Base-by-base conservation (phyloP, 2,329 filamentous ascomycete genomes). In the Fusarium nodosum region DNA sequence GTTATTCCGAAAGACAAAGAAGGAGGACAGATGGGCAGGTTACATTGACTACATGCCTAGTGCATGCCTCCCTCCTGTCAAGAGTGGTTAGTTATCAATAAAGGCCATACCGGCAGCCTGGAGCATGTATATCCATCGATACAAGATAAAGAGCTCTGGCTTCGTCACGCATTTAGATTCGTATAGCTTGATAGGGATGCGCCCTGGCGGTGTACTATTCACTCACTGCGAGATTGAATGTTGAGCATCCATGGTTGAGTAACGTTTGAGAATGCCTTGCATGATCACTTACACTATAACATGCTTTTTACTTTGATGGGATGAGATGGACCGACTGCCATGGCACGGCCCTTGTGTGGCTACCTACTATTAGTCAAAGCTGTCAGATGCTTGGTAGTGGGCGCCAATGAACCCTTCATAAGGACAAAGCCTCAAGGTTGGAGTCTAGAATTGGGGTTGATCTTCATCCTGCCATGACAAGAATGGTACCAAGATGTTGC, bases 401-500 rank as follows among this genome's bases (percentile, higher is more conserved):
- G 33, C 56, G 26, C 68, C 68, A 65, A 71, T 68, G 57, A 62
- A 59, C 65, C 48, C 44, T 59, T 56, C 41, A 46, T 44, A 16
- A 44, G 38, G 31, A 46, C 51, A 62, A 47, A 30, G 39, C 63
- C 58, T 47, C 48, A 26, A 71, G 59, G 44, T 48, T 59, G 51
- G 54, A 60, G 51, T 57, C 62, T 59, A 36, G 46, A 69, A 68
- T 42, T 67, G 63, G 71, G 46, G 51, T 61, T 71, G 66, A 72
- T 74, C 68, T 72, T 74, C 72, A 59, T 58, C 61, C 36, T 16
- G 33, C 33, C 60, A 39, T 24, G 47, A 60, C 62, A 54, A 60
- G 44, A 67, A 61, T 55, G 45, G 46, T 74, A 72, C 65, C 67
- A 72, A 74, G 64, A 53, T 53, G 61, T 74, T 42, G 64, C 68